phyloP scores from a whole-genome alignment of 371 early-diverging fungal genomes.

The Mortierella sp. region DNA sequence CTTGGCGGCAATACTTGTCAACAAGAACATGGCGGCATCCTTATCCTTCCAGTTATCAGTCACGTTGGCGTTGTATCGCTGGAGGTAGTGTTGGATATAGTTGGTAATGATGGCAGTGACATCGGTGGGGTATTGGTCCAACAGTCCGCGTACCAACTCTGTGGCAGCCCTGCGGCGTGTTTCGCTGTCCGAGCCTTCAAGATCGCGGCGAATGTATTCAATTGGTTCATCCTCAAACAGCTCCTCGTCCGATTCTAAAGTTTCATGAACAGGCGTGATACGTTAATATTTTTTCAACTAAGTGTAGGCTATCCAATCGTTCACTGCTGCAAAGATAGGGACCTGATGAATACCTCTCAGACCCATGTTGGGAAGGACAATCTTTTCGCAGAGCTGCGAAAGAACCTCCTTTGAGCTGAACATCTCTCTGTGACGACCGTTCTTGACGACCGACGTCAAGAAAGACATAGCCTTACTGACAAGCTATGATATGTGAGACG shows the following conservation, averaged over 20 bases:
- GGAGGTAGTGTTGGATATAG: slow-evolving; percentile 83
- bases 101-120: slow-evolving; percentile 86
- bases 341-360: slow-evolving; percentile 72
- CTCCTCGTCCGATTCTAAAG: slow-evolving; percentile 89
- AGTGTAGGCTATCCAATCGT: not conserved
- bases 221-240: slow-evolving; percentile 97
- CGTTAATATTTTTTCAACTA: not conserved
- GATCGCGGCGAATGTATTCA: slow-evolving; percentile 92
- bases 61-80: slow-evolving; percentile 80
- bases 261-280: not conserved
- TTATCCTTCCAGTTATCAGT: slow-evolving; percentile 94
- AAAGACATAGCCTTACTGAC: slow-evolving; percentile 92
- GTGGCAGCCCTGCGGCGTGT: slow-evolving; percentile 94
- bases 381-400: slow-evolving; percentile 87
- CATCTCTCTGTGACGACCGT: slow-evolving; percentile 75
- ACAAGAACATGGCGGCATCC: slow-evolving; percentile 94
- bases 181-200: slow-evolving; percentile 95
- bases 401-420: slow-evolving; percentile 83
- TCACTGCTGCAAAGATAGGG: not conserved
- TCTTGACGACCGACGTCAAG: slow-evolving; percentile 89
- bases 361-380: slow-evolving; percentile 94
- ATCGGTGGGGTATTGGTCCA: slow-evolving; percentile 87
- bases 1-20: slow-evolving; percentile 89
- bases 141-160: slow-evolving; percentile 92
- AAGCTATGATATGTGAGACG: slow-evolving; percentile 62